These are phyloP conservation scores for Zanthoxylum bungeanum DNA, from an alignment of 345 rosid species.

Conservation along the genomic window DNA sequence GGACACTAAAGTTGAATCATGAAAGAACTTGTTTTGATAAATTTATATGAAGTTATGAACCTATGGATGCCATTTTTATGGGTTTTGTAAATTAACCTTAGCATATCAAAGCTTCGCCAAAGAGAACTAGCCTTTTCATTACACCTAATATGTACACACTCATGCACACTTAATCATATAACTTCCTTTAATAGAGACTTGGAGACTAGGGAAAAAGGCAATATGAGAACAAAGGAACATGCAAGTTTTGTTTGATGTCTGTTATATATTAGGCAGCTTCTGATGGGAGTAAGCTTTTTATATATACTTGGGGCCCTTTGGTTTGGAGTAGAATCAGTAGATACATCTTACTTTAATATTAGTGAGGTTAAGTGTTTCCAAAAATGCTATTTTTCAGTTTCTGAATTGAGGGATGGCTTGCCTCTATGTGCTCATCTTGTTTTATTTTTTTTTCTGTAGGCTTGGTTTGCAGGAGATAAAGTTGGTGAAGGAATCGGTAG, in stretches of 20 bases:
- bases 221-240: not conserved
- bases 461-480: conserved; percentile 79
- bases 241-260: not conserved
- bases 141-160: not conserved
- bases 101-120: not conserved
- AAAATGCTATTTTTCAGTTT: not conserved
- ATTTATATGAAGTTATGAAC: not conserved
- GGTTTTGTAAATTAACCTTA: not conserved
- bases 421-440: conserved; percentile 11
- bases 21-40: not conserved
- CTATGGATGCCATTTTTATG: not conserved
- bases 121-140: not conserved
- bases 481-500: conserved; percentile 81
- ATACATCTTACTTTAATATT: conserved; percentile 10
- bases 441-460: conserved; percentile 46
- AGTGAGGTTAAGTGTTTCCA: not conserved
- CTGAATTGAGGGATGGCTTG: conserved; percentile 1
- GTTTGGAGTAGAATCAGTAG: not conserved
- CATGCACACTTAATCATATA: not conserved
- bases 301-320: conserved; percentile 1
- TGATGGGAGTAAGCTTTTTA: not conserved
- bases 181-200: not conserved
- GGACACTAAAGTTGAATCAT: not conserved
- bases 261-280: conserved; percentile 5
- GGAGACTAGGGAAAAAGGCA: not conserved